Evolutionary conservation across 2,329 filamentous ascomycete species (phyloP).

Genomic region (Leptographium galeiforme): DNA sequence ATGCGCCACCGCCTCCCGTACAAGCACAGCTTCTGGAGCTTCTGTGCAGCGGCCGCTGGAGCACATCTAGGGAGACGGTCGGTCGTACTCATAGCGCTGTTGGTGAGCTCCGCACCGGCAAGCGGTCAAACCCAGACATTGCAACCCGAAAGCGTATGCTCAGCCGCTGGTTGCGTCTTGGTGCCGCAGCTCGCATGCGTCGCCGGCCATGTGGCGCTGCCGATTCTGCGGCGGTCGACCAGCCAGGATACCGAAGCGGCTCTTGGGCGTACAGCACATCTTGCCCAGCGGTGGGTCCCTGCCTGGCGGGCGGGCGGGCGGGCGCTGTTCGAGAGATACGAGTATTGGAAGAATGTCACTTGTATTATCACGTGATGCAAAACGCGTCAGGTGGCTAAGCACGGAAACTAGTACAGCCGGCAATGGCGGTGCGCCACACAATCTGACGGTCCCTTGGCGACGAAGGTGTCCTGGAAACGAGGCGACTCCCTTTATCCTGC

Average conservation of each 20-base stretch:
- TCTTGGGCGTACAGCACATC: no score
- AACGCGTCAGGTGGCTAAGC: constrained; percentile 6
- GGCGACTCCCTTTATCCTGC: not conserved
- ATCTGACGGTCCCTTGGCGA: not conserved
- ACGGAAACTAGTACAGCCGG: not conserved
- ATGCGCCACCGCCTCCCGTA: constrained; percentile 8
- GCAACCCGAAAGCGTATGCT: no score
- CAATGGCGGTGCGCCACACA: not conserved
- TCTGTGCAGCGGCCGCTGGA: constrained; percentile 10
- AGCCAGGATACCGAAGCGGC: not conserved
- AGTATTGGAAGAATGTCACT: no score
- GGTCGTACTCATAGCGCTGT: not conserved
- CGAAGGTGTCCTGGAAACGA: not conserved
- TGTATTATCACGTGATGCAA: not conserved
- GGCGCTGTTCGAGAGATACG: no score
- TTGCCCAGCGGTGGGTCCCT: no score
- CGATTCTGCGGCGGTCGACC: not conserved
- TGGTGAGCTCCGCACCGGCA: not conserved
- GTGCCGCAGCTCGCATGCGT: no score
- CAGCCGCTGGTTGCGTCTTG: no score
- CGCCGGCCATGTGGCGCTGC: no score
- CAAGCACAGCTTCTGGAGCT: constrained; percentile 11
- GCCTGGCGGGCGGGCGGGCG: no score
- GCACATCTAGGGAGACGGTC: not conserved
- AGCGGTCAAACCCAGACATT: no score